Evolutionary conservation across 139 green algal species (phyloP).

Genomic region (Closterium sp.): DNA sequence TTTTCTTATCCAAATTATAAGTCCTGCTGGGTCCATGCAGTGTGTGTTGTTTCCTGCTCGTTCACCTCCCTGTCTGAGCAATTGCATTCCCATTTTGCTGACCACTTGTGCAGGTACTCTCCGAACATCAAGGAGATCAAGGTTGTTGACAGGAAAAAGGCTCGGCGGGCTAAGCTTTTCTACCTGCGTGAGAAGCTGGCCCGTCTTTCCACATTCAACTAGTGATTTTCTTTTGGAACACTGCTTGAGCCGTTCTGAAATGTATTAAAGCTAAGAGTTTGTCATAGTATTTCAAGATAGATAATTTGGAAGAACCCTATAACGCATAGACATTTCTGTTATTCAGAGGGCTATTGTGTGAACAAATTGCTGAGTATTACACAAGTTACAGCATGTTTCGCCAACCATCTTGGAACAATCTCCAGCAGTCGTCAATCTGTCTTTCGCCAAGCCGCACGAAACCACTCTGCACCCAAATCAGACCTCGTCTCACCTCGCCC

Average conservation of each 20-base stretch:
- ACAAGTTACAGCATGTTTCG: no score
- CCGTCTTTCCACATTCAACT: conserved; percentile 17
- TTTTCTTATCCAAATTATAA: background rate
- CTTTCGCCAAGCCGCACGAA: no score
- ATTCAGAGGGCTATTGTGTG: no score
- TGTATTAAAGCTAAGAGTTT: background rate
- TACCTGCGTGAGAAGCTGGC: conserved; percentile 53
- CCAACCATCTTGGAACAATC: no score
- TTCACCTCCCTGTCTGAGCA: background rate
- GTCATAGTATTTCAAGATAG: no score
- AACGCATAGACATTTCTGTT: no score
- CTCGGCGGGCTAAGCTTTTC: conserved; percentile 49
- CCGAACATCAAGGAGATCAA: conserved; percentile 55
- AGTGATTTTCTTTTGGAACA: background rate
- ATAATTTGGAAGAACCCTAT: no score
- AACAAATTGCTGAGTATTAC: no score
- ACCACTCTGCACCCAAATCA: no score
- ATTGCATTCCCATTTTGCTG: background rate
- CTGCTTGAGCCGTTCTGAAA: background rate
- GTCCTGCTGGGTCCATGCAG: background rate
- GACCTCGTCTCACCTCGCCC: no score
- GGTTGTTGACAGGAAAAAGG: conserved; percentile 45
- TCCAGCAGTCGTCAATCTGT: no score
- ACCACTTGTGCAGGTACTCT: conserved; percentile 35
- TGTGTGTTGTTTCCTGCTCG: background rate